Percentiles rank a stretch among this genome's conserved stretches.
phyloP scores from a whole-genome alignment of 2,329 filamentous ascomycete genomes.

The Mycosphaerella sp. region DNA sequence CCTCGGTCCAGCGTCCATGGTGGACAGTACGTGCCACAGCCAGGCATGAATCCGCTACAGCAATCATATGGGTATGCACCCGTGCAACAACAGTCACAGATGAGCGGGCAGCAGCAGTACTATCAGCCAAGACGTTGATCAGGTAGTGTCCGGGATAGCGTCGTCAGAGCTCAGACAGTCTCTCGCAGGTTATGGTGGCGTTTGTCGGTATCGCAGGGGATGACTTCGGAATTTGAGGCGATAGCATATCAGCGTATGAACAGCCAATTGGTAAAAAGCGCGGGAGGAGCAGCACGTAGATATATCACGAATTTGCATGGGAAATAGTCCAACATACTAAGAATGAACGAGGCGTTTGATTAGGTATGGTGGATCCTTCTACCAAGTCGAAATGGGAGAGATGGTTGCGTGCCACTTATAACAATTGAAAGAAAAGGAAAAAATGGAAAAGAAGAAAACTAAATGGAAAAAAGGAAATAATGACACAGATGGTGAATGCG shows the following conservation, averaged over 20 bases:
- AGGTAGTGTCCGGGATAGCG: background rate
- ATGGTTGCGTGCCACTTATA: no score
- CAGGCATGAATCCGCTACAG: constrained; percentile 6
- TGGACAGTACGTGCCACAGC: constrained; percentile 18
- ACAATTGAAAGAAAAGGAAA: no score
- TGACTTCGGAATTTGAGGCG: background rate
- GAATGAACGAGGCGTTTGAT: no score
- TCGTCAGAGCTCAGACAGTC: background rate
- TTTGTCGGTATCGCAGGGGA: background rate
- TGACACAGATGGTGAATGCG: no score
- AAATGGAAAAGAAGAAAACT: no score
- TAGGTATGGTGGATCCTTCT: no score
- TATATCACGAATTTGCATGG: no score
- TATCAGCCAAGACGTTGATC: constrained; percentile 1
- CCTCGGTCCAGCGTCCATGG: constrained; percentile 14
- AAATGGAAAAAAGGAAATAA: no score
- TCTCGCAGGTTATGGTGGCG: background rate
- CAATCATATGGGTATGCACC: constrained; percentile 6
- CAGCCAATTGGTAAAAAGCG: no score
- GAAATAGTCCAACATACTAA: no score
- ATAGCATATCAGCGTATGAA: background rate
- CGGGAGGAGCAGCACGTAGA: no score
- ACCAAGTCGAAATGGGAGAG: no score
- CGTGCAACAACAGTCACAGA: background rate
- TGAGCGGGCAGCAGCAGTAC: background rate